phyloP scores from a whole-genome alignment of 352 stramenopile species.

The Phytopythium boreale region DNA sequence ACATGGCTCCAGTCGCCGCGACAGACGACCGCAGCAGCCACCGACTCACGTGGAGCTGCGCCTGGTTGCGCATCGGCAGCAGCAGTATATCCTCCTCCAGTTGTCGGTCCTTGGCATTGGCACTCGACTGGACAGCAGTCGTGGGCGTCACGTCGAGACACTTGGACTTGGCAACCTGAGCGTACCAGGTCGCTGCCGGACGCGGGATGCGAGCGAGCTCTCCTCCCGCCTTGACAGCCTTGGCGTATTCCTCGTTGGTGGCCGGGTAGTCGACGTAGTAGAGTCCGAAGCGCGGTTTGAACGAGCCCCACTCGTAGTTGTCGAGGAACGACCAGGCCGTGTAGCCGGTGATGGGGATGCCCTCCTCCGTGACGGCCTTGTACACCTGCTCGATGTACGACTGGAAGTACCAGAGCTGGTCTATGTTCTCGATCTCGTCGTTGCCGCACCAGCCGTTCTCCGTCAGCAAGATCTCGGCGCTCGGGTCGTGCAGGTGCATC shows the following conservation, averaged over 20 bases:
- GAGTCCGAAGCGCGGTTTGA: slow-evolving; percentile 54
- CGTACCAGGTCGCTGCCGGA: slow-evolving; percentile 49
- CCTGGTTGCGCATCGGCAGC: slow-evolving; percentile 7
- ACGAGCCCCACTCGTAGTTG: slow-evolving; percentile 95
- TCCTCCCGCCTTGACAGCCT: slow-evolving; percentile 15
- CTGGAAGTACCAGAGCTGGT: slow-evolving; percentile 70
- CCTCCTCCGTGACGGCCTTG: slow-evolving; percentile 35
- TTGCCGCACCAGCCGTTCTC: slow-evolving; percentile 75
- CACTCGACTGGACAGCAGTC: neutral
- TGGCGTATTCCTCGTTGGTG: slow-evolving; percentile 29
- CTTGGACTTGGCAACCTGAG: slow-evolving; percentile 43
- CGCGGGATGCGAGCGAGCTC: slow-evolving; percentile 40
- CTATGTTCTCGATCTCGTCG: slow-evolving; percentile 44
- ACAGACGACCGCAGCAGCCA: slow-evolving; percentile 4
- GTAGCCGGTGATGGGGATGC: slow-evolving; percentile 84
- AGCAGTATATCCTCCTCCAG: neutral
- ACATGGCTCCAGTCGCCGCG: neutral
- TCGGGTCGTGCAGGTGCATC: slow-evolving; percentile 41
- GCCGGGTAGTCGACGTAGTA: slow-evolving; percentile 60
- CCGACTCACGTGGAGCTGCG: slow-evolving; percentile 2
- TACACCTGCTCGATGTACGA: slow-evolving; percentile 52
- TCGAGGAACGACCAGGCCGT: slow-evolving; percentile 93
- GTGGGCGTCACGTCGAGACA: slow-evolving; percentile 29
- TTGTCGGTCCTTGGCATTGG: neutral
- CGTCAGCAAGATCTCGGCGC: slow-evolving; percentile 47